Percentiles rank a stretch among this genome's conserved stretches.
Evolutionary conservation across 306 rosid species (phyloP).

Genomic region (Abrus pulchellus): DNA sequence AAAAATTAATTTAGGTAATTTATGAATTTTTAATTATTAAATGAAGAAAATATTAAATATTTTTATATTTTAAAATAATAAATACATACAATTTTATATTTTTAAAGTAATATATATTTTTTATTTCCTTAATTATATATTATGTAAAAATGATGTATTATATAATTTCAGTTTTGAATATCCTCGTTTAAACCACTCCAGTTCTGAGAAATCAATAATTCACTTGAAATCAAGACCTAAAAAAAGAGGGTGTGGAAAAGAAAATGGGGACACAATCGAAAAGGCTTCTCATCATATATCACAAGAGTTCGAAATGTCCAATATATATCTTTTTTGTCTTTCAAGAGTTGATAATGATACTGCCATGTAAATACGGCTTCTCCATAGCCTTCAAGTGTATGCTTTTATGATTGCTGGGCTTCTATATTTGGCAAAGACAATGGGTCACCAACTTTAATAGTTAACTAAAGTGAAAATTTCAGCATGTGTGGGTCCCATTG

Average conservation of each 20-base stretch:
- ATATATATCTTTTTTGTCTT: background rate
- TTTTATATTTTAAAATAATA: too few relatives aligned
- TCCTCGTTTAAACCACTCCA: too few relatives aligned
- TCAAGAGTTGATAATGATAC: background rate
- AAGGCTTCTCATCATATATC: background rate
- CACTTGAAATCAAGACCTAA: background rate
- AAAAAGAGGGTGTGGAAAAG: background rate
- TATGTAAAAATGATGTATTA: too few relatives aligned
- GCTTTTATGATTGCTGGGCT: background rate
- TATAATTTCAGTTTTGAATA: too few relatives aligned
- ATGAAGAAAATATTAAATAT: too few relatives aligned
- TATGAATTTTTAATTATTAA: too few relatives aligned
- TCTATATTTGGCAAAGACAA: constrained; percentile 9
- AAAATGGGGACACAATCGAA: background rate
- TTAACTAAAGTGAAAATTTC: constrained; percentile 3
- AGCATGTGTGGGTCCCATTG: constrained; percentile 14
- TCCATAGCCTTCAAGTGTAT: background rate
- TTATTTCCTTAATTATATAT: too few relatives aligned
- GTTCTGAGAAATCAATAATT: too few relatives aligned
- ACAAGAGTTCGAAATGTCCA: background rate
- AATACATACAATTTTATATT: too few relatives aligned
- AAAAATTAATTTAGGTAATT: too few relatives aligned
- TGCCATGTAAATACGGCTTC: background rate
- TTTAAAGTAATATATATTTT: too few relatives aligned
- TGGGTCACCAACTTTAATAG: background rate